Percentiles rank a stretch among this genome's conserved stretches.
phyloP scores from a whole-genome alignment of 805 yeast genomes.

The Jamesozyma gamospora region DNA sequence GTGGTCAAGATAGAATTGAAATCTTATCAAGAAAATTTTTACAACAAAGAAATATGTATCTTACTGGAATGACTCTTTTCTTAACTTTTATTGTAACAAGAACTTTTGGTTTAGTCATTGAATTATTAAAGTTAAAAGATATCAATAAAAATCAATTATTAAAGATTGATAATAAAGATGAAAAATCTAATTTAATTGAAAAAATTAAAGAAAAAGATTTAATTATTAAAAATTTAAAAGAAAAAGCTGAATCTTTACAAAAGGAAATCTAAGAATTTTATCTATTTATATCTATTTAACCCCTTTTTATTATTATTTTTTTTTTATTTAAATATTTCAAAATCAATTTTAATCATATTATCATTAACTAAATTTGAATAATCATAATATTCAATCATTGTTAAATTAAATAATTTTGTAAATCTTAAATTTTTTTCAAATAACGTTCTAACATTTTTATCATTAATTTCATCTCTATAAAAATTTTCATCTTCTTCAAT shows the following conservation, averaged over 20 bases:
- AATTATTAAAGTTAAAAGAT: slow-evolving; percentile 55
- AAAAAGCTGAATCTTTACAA: slow-evolving; percentile 60
- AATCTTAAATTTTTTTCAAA: slow-evolving; percentile 12
- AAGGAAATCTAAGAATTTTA: slow-evolving; percentile 45
- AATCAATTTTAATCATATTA: slow-evolving; percentile 16
- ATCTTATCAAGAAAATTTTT: slow-evolving; percentile 85
- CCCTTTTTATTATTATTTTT: no score
- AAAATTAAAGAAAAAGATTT: slow-evolving; percentile 48
- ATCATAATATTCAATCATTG: slow-evolving; percentile 20
- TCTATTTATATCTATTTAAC: slow-evolving; percentile 1
- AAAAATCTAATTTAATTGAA: slow-evolving; percentile 40
- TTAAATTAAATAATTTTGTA: slow-evolving; percentile 18
- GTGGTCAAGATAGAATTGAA: slow-evolving; percentile 56
- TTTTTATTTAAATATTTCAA: slow-evolving; percentile 8
- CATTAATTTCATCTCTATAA: no score
- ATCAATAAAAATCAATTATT: slow-evolving; percentile 26
- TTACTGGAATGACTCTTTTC: slow-evolving; percentile 91
- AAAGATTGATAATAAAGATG: slow-evolving; percentile 16
- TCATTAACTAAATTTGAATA: slow-evolving; percentile 14
- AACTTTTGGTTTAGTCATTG: slow-evolving; percentile 72
- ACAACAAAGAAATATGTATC: slow-evolving; percentile 91
- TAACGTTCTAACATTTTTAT: slow-evolving; percentile 11
- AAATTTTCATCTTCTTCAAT: neutral
- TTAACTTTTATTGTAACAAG: slow-evolving; percentile 76
- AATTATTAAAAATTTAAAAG: slow-evolving; percentile 58